phyloP scores from a whole-genome alignment of 345 rosid genomes.

The Firmiana major region DNA sequence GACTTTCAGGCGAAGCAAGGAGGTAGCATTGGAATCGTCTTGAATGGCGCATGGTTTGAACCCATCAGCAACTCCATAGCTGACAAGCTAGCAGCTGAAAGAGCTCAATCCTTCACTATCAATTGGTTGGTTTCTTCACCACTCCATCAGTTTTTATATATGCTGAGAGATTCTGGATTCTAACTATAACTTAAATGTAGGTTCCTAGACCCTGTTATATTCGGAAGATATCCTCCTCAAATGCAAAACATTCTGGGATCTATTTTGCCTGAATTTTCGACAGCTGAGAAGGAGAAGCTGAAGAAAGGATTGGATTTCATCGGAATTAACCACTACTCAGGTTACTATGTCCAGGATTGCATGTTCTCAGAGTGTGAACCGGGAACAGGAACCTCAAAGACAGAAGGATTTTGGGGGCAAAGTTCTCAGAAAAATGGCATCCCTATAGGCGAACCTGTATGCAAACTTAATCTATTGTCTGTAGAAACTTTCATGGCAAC shows the following conservation, averaged over 20 bases:
- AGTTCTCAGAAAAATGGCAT: conserved; percentile 40
- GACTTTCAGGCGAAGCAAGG: conserved; percentile 41
- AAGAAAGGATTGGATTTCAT: conserved; percentile 47
- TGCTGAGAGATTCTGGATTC: too few species aligned
- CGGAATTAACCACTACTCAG: conserved; percentile 51
- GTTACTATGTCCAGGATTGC: conserved; percentile 59
- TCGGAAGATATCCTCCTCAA: conserved; percentile 52
- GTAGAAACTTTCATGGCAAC: too few species aligned
- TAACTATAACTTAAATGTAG: conserved; percentile 22
- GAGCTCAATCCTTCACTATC: conserved; percentile 56
- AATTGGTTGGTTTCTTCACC: conserved; percentile 37
- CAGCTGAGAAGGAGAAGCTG: conserved; percentile 31
- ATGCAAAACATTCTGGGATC: conserved; percentile 46
- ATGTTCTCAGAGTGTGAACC: conserved; percentile 40
- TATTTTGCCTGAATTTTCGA: conserved; percentile 44
- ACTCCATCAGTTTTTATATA: too few species aligned
- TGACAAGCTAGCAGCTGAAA: conserved; percentile 50
- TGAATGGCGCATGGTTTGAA: conserved; percentile 52
- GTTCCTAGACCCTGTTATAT: conserved; percentile 60
- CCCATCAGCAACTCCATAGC: conserved; percentile 47
- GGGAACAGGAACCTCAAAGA: conserved; percentile 43
- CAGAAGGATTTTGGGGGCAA: conserved; percentile 41
- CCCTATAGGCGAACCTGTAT: conserved; percentile 47
- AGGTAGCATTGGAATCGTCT: conserved; percentile 60
- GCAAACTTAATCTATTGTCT: conserved; percentile 5